phyloP scores from a whole-genome alignment of 345 rosid genomes.

The Eucalyptus globulus region DNA sequence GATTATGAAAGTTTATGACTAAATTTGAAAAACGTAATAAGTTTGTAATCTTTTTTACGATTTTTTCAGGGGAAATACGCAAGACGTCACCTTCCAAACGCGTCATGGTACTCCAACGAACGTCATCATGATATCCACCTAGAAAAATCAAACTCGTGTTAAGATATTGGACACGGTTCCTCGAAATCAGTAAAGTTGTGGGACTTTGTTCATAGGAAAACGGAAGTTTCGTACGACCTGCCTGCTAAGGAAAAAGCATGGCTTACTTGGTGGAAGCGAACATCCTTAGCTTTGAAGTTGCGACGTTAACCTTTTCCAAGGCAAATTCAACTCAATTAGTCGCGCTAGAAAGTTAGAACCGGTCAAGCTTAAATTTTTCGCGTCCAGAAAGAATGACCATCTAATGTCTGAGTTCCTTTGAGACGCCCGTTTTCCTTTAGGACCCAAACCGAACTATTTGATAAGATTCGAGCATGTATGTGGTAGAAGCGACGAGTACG shows the following conservation, averaged over 20 bases:
- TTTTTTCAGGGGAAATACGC: not conserved
- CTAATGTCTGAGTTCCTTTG: not conserved
- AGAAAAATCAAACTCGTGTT: not conserved
- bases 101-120: not conserved
- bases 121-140: not conserved
- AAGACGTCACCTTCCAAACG: not conserved
- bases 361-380: not conserved
- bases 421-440: not conserved
- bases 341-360: not conserved
- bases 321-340: not conserved
- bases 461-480: not conserved
- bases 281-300: not conserved
- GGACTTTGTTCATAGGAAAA: not conserved
- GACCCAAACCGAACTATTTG: not conserved
- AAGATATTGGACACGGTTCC: not conserved
- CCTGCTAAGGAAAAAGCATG: not conserved
- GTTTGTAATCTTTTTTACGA: no score
- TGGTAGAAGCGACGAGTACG: not conserved
- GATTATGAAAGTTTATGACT: not conserved
- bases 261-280: not conserved
- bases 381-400: not conserved
- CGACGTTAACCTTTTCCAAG: not conserved
- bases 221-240: not conserved
- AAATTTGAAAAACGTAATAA: no score
- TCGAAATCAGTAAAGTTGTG: not conserved